Conservation (phyloP, 2,329 filamentous ascomycete species). For the Cladosporium sp. region DNA sequence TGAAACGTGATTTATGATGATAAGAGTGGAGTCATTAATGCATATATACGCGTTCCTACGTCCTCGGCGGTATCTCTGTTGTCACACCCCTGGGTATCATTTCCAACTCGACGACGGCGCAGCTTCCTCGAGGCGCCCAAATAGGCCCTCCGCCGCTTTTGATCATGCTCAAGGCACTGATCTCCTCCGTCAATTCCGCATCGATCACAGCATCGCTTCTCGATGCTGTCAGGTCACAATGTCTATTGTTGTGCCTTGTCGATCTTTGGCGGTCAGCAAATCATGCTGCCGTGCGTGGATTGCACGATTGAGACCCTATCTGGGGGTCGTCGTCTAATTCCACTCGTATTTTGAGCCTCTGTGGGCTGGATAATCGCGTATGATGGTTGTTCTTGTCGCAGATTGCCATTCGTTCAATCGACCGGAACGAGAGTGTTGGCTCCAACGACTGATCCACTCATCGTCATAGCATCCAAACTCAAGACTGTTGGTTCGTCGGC, state of each 20-base stretch:
- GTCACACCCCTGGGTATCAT: neutral
- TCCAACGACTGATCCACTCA: constrained; percentile 22
- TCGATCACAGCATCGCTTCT: neutral
- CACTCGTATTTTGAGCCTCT: neutral
- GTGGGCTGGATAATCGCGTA: constrained; percentile 2
- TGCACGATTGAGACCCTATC: neutral
- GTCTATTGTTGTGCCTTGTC: neutral
- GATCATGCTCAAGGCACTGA: neutral
- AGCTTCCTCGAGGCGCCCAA: neutral
- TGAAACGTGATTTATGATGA: neutral
- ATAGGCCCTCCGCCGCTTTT: neutral
- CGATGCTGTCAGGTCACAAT: neutral
- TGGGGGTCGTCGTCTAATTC: neutral
- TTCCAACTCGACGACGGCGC: neutral
- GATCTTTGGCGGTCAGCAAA: neutral
- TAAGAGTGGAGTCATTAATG: constrained; percentile 1
- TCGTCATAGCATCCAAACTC: constrained; percentile 28
- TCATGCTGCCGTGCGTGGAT: neutral
- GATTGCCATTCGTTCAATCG: constrained; percentile 1
- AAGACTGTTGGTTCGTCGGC: constrained; percentile 17
- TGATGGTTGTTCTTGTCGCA: neutral
- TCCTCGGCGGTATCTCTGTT: constrained; percentile 1
- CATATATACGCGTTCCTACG: neutral
- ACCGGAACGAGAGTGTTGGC: constrained; percentile 27
- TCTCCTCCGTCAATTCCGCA: neutral